phyloP scores from a whole-genome alignment of 1,284 basidiomycete species.

The Rhodotorula sp. region DNA sequence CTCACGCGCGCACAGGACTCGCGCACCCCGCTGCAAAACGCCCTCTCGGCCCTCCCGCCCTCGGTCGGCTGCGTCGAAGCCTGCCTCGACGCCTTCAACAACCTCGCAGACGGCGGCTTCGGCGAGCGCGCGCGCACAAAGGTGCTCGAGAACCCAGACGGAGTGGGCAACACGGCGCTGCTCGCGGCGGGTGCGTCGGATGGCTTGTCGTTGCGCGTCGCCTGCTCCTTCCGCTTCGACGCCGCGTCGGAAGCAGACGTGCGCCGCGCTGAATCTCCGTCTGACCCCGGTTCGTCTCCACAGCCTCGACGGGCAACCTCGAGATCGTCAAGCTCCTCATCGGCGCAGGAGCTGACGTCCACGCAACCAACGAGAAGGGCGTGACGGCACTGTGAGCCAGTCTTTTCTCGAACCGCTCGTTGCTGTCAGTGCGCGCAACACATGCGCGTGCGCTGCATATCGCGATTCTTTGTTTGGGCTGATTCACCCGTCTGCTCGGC shows the following conservation, averaged over 20 bases:
- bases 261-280: no score
- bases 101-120: constrained; percentile 61
- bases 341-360: constrained; percentile 80
- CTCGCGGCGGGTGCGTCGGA: constrained; percentile 72
- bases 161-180: constrained; percentile 78
- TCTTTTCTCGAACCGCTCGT: background rate
- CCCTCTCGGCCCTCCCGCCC: constrained; percentile 63
- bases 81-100: constrained; percentile 68
- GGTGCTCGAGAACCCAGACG: constrained; percentile 57
- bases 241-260: no score
- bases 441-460: background rate
- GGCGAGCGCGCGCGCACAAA: constrained; percentile 22
- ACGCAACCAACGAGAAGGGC: constrained; percentile 79
- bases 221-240: background rate
- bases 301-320: constrained; percentile 78
- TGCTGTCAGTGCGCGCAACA: background rate
- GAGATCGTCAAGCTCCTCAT: constrained; percentile 76
- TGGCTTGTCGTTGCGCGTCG: background rate
- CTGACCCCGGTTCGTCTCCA: background rate
- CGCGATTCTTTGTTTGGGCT: no score
- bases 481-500: no score
- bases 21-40: constrained; percentile 88
- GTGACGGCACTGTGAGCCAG: constrained; percentile 76
- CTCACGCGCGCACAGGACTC: constrained; percentile 64
- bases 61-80: constrained; percentile 69